These are phyloP conservation scores for Dactylellina drechsleri DNA, from an alignment of 2,329 filamentous ascomycete genomes.

Conservation along the genomic window DNA sequence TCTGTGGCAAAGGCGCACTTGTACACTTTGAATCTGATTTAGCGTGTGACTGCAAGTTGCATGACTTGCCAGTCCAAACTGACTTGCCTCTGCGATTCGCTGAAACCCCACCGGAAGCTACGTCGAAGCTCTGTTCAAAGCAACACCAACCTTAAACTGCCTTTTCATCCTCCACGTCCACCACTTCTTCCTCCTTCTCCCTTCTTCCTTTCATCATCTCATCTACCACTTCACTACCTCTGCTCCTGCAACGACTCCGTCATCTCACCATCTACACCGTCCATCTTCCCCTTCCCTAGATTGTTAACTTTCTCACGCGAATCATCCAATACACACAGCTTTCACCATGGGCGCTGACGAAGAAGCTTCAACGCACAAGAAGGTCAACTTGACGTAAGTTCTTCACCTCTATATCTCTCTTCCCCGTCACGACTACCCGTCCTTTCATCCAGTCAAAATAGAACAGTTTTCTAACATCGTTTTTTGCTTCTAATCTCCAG, in stretches of 20 bases:
- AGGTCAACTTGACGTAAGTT: slow-evolving; percentile 82
- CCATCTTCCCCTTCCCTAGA: slow-evolving; percentile 7
- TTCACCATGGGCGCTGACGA: slow-evolving; percentile 57
- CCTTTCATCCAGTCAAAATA: too few relatives aligned
- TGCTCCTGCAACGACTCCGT: not conserved
- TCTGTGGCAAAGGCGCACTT: slow-evolving; percentile 43
- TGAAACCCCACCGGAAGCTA: slow-evolving; percentile 20
- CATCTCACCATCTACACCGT: slow-evolving; percentile 5
- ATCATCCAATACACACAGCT: slow-evolving; percentile 1
- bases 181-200: slow-evolving; percentile 28
- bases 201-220: slow-evolving; percentile 30
- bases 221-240: not conserved
- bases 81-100: slow-evolving; percentile 2
- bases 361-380: slow-evolving; percentile 69
- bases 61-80: slow-evolving; percentile 7
- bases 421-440: too few relatives aligned
- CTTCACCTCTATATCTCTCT: slow-evolving; percentile 29
- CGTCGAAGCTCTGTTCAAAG: slow-evolving; percentile 23
- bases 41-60: slow-evolving; percentile 6
- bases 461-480: slow-evolving; percentile 13
- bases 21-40: not conserved
- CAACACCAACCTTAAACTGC: slow-evolving; percentile 8
- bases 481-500: slow-evolving; percentile 63
- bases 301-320: slow-evolving; percentile 21
- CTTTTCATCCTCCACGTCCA: slow-evolving; percentile 13